phyloP scores from a whole-genome alignment of 2,329 filamentous ascomycete species.

The Corynespora cassiicola region DNA sequence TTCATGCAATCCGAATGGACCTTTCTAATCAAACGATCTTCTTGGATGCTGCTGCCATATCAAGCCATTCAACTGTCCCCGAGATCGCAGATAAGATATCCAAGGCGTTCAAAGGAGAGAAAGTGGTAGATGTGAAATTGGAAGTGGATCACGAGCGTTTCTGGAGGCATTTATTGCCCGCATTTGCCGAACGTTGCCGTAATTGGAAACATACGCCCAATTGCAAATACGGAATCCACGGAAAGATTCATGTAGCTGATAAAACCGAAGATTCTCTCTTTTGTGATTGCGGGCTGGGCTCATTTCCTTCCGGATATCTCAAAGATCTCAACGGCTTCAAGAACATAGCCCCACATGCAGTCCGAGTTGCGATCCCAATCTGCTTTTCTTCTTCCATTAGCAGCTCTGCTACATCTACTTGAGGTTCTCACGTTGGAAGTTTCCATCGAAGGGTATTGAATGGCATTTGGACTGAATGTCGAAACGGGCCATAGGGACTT shows the following conservation, averaged over 20 bases:
- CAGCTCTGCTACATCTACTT: no score
- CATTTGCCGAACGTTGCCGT: conserved; percentile 42
- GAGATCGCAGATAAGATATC: conserved; percentile 7
- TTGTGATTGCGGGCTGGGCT: conserved; percentile 8
- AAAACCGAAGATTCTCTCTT: no score
- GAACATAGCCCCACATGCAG: conserved; percentile 3
- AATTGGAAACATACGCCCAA: conserved; percentile 41
- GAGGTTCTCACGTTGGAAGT: no score
- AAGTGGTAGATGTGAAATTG: conserved; percentile 19
- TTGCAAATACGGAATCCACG: conserved; percentile 28
- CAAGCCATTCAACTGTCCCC: conserved; percentile 21
- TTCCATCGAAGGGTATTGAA: no score
- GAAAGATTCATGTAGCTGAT: conserved; percentile 8
- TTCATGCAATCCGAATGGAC: conserved; percentile 41
- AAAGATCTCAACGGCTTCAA: conserved; percentile 3
- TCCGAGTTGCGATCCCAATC: conserved; percentile 18
- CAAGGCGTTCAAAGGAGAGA: neutral
- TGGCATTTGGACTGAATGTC: no score
- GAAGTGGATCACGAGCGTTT: conserved; percentile 14
- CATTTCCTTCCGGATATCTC: conserved; percentile 15
- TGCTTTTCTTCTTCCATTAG: conserved; percentile 14
- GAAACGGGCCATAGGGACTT: no score
- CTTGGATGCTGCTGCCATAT: conserved; percentile 42
- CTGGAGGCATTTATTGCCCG: conserved; percentile 23
- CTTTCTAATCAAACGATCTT: conserved; percentile 34